Evolutionary conservation across 1,284 basidiomycete species (phyloP).

Genomic region (Sanghuangporus sanghuang): DNA sequence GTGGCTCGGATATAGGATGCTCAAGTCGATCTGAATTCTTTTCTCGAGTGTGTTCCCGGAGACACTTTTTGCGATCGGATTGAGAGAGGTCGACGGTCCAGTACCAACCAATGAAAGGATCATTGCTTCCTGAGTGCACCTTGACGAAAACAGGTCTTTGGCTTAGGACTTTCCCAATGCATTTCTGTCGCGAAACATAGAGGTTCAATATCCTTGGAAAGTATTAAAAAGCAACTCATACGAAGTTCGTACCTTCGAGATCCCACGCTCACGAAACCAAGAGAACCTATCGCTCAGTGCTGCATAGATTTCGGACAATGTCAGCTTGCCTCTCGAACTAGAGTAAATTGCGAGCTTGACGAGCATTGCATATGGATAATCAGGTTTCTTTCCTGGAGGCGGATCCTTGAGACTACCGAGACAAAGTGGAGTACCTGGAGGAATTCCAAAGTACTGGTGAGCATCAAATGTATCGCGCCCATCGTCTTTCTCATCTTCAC

Average conservation of each 20-base stretch:
- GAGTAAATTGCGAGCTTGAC: constrained; percentile 71
- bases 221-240: neutral
- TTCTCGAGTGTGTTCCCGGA: constrained; percentile 45
- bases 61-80: constrained; percentile 58
- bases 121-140: constrained; percentile 53
- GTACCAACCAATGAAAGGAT: constrained; percentile 70
- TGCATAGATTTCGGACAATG: constrained; percentile 60
- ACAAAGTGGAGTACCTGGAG: constrained; percentile 33
- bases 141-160: constrained; percentile 78
- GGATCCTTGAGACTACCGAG: constrained; percentile 50
- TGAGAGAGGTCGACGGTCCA: constrained; percentile 60
- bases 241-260: constrained; percentile 48
- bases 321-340: constrained; percentile 49
- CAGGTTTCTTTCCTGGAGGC: constrained; percentile 44
- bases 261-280: constrained; percentile 46
- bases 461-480: constrained; percentile 9
- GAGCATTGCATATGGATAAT: constrained; percentile 50
- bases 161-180: constrained; percentile 83
- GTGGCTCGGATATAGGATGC: too few relatives aligned
- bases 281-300: constrained; percentile 54
- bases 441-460: constrained; percentile 13
- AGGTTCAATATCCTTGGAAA: constrained; percentile 8
- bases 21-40: too few relatives aligned
- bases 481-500: constrained; percentile 1
- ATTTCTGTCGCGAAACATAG: constrained; percentile 44